Conservation (phyloP, 805 yeast genomes). For the Lachancea lanzarotensis region DNA sequence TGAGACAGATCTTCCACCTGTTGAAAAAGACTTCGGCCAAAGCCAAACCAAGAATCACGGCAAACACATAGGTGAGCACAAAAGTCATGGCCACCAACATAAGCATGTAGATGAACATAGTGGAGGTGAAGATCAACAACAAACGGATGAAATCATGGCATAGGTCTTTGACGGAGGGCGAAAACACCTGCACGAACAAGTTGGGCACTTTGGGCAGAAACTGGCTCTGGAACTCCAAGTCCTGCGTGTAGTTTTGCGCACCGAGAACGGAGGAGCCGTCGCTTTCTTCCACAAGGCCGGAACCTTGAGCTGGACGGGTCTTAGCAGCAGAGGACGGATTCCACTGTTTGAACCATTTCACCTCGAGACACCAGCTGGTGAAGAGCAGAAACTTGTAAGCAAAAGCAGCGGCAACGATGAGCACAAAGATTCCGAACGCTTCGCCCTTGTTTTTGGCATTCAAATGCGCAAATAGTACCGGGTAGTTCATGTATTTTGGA, state of each 20-base stretch:
- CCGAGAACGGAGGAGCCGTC: conserved; percentile 3
- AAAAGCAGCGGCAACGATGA: conserved; percentile 53
- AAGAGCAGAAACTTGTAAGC: conserved; percentile 55
- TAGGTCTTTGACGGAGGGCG: conserved; percentile 25
- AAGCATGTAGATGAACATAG: conserved; percentile 61
- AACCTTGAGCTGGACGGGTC: conserved; percentile 2
- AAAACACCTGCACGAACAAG: conserved; percentile 20
- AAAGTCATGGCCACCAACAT: conserved; percentile 78
- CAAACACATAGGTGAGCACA: conserved; percentile 62
- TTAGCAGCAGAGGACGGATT: conserved; percentile 13
- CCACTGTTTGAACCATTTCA: conserved; percentile 50
- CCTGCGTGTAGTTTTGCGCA: conserved; percentile 7
- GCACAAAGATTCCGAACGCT: conserved; percentile 68
- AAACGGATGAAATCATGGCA: conserved; percentile 48
- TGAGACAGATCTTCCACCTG: conserved; percentile 35
- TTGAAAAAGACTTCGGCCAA: conserved; percentile 66
- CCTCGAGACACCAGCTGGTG: conserved; percentile 57
- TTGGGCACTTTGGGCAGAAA: conserved; percentile 29
- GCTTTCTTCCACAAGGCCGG: background rate
- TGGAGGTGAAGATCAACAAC: conserved; percentile 50
- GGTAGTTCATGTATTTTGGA: conserved; percentile 43
- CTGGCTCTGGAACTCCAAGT: conserved; percentile 12
- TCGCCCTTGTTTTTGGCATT: conserved; percentile 48
- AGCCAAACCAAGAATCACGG: conserved; percentile 62
- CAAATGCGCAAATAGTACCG: conserved; percentile 55